These are phyloP conservation scores for Eimeria necatrix DNA, from an alignment of 169 alveolate genomes.

Conservation along the genomic window DNA sequence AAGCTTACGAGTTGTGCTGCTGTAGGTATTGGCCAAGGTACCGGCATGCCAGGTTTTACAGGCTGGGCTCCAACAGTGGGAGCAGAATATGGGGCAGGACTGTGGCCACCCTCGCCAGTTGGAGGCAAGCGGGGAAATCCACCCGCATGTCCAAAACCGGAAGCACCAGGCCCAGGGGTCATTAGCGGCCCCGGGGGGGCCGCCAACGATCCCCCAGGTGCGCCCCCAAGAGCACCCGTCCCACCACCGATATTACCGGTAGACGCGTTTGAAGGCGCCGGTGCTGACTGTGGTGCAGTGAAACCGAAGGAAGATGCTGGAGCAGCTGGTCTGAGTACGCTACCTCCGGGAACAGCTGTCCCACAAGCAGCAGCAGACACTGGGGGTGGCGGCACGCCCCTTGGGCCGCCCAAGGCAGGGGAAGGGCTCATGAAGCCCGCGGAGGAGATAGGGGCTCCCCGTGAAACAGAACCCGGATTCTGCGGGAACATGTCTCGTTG, in stretches of 20 bases:
- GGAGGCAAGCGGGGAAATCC: conserved; percentile 10
- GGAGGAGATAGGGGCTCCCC: background rate
- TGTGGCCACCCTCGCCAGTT: background rate
- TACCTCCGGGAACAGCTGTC: too few species aligned
- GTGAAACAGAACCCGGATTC: background rate
- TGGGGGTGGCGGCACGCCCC: conserved; percentile 1
- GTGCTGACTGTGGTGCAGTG: background rate
- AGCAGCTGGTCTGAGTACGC: too few species aligned
- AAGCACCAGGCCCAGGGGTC: background rate
- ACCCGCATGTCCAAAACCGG: background rate
- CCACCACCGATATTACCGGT: too few species aligned
- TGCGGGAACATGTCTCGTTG: background rate
- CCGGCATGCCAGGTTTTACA: conserved; percentile 74
- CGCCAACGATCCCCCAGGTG: too few species aligned
- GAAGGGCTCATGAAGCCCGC: background rate
- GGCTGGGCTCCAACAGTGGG: conserved; percentile 80
- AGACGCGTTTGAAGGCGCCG: too few species aligned
- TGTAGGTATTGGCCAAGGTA: conserved; percentile 79
- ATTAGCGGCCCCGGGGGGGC: too few species aligned
- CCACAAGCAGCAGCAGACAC: background rate
- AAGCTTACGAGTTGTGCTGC: conserved; percentile 70
- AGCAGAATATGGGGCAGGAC: conserved; percentile 68
- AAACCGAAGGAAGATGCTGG: background rate
- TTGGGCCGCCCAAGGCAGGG: background rate
- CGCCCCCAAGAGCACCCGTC: too few species aligned